Evolutionary conservation across 1,139 yeast genomes (phyloP).

Genomic region (Pichia sp.): DNA sequence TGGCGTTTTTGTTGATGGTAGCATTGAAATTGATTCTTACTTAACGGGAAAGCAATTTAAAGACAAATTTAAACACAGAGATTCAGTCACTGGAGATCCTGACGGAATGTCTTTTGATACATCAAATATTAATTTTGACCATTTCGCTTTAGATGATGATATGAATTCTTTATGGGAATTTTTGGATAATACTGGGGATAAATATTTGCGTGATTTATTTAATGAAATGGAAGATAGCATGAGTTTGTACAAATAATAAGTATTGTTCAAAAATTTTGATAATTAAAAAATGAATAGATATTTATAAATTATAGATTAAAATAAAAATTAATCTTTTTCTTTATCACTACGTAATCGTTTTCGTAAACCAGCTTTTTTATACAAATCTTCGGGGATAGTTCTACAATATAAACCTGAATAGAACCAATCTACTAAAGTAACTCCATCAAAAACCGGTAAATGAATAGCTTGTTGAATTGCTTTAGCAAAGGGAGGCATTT

Average conservation of each 20-base stretch:
- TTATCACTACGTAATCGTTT: conserved; percentile 20
- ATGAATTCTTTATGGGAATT: conserved; percentile 22
- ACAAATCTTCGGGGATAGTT: conserved; percentile 18
- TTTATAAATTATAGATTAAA: background rate
- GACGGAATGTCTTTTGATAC: conserved; percentile 3
- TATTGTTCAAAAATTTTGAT: no score
- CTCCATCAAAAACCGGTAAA: conserved; percentile 16
- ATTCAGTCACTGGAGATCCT: conserved; percentile 3
- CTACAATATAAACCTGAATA: conserved; percentile 24
- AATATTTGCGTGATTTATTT: conserved; percentile 20
- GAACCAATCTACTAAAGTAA: conserved; percentile 27
- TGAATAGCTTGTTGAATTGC: conserved; percentile 19
- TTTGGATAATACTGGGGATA: conserved; percentile 23
- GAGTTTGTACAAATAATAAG: background rate
- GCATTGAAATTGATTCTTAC: conserved; percentile 16
- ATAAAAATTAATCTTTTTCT: conserved; percentile 15
- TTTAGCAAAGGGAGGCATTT: conserved; percentile 17
- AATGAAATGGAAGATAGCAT: conserved; percentile 22
- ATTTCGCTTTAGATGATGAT: background rate
- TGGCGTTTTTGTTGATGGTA: conserved; percentile 15
- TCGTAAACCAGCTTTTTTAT: conserved; percentile 21
- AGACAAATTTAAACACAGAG: conserved; percentile 7
- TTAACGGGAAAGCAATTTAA: conserved; percentile 8
- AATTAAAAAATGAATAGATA: background rate
- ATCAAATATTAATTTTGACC: background rate